Evolutionary conservation across 1,284 basidiomycete species (phyloP), one percentile per base, ranked within the genome.

Genomic region (Ustilago curta): DNA sequence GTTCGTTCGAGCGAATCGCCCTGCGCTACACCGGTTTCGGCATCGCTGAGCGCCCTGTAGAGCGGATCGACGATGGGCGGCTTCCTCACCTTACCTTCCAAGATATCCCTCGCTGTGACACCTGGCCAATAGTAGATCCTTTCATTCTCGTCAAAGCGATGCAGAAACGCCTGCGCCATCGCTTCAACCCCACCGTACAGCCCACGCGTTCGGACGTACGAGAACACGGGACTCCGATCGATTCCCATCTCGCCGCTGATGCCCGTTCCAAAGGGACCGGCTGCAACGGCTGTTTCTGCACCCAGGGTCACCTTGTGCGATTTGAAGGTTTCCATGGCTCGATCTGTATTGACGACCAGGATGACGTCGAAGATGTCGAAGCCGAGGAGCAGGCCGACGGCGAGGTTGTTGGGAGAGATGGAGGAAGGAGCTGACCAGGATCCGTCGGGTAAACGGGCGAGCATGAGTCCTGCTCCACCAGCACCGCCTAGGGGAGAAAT

Each of bases 401-500:
- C 79, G 6, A 88, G 62, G 75, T 88, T 88, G 80, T 89, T 87
- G 0, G 88, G 88, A 8, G 84, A 84, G 51, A 88, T 87, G 23
- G 85, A 84, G 5, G 86, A 84, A 0, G 88, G 88, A 0, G 87
- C 86, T 1, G 87, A 88, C 88, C 88, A 89, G 18, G 49, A 62
- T 3, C 82, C 82, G 35, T 84, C 81, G 8, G 80, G 76, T 12
- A 83, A 49, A 2, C 82, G 61, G 0, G 79, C 81, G 8, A 84
- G 37, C 54, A 84, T 76, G 8, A 84, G 59, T 0, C 88, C 88
- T 0, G 85, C 78, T 0, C 88, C 88, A 39, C 88, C 88, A 0
- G 87, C 87, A 0, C 88, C 88, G 11, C 88, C 88, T 14, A 89
- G 85, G 0, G 88, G 88, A 0, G 88, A 87, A 12, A 89, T 85